Base-by-base conservation (phyloP, 257 asterid genomes). In the Coffea eugenioides region DNA sequence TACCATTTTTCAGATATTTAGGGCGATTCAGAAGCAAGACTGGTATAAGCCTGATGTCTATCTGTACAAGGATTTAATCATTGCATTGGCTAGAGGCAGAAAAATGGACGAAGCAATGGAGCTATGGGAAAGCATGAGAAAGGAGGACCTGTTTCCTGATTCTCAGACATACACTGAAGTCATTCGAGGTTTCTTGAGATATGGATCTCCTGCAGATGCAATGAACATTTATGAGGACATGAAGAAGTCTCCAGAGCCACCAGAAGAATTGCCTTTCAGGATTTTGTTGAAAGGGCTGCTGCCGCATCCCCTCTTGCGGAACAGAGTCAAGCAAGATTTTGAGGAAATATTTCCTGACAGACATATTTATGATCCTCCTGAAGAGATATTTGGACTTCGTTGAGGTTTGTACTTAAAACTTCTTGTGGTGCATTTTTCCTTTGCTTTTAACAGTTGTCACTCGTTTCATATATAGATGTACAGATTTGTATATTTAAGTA, bases 131-230 rank as follows among this genome's bases (percentile, higher is more conserved):
- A 75, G 82, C 73, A 92, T 94, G 99, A 96, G 88, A 80, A 86
- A 90, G 83, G 98, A 96, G 85, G 77, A 86, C 75, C 73, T 94
- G 51, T 92, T 89, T 83, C 99, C 99, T 0, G 99, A 94, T 80
- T 89, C 87, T 81, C 98, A 93, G 88, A 91, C 99, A 25, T 96
- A 90, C 80, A 87, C 97, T 2, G 99, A 92, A 90, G 97, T 96
- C 74, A 96, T 96, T 74, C 92, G 97, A 34, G 98, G 98, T 80
- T 96, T 96, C 91, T 87, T 96, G 85, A 93, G 92, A 59, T 83
- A 89, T 27, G 99, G 98, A 64, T 96, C 99, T 69, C 99, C 99
- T 75, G 97, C 95, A 34, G 99, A 94, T 73, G 98, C 99, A 83
- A 96, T 96, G 99, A 96, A 96, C 86, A 73, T 96, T 41, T 96